Percentiles rank a stretch among this genome's conserved stretches.
These are phyloP conservation scores for Lentinus polychrous DNA, from an alignment of 1,284 basidiomycete genomes.

Conservation along the genomic window DNA sequence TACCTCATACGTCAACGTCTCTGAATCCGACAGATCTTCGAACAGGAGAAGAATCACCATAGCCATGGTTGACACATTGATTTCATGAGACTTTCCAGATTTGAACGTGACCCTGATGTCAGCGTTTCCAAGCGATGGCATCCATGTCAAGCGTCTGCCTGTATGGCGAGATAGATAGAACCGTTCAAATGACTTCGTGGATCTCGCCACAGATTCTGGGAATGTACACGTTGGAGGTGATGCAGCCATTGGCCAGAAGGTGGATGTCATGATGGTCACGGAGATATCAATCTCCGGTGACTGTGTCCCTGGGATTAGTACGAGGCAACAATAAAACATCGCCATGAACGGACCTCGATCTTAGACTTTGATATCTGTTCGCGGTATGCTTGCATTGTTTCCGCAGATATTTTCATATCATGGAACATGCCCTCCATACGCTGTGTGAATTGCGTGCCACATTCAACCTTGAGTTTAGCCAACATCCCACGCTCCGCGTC, in stretches of 20 bases:
- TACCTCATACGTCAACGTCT: conserved; percentile 73
- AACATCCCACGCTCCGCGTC: conserved; percentile 99
- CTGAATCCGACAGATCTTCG: conserved; percentile 62
- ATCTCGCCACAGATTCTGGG: conserved; percentile 55
- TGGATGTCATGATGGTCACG: conserved; percentile 88
- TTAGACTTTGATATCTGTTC: conserved; percentile 48
- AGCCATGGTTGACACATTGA: conserved; percentile 91
- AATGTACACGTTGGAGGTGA: conserved; percentile 59
- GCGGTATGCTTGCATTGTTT: conserved; percentile 76
- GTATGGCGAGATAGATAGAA: conserved; percentile 90
- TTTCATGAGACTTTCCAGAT: conserved; percentile 65
- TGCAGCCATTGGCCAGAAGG: conserved; percentile 85
- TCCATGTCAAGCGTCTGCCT: conserved; percentile 91
- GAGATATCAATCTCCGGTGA: conserved; percentile 71
- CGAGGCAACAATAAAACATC: not conserved
- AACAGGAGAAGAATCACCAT: conserved; percentile 88
- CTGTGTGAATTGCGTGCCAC: conserved; percentile 95
- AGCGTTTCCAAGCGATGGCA: conserved; percentile 86
- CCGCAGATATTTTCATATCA: conserved; percentile 89
- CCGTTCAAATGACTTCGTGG: conserved; percentile 76
- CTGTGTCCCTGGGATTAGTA: conserved; percentile 29
- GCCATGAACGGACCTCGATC: conserved; percentile 43
- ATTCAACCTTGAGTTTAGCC: conserved; percentile 95
- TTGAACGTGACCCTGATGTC: conserved; percentile 88
- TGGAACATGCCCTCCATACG: conserved; percentile 99